These are phyloP conservation scores for Cenchrus purpureus DNA, from an alignment of 176 grass and related monocot genomes.

Conservation along the genomic window DNA sequence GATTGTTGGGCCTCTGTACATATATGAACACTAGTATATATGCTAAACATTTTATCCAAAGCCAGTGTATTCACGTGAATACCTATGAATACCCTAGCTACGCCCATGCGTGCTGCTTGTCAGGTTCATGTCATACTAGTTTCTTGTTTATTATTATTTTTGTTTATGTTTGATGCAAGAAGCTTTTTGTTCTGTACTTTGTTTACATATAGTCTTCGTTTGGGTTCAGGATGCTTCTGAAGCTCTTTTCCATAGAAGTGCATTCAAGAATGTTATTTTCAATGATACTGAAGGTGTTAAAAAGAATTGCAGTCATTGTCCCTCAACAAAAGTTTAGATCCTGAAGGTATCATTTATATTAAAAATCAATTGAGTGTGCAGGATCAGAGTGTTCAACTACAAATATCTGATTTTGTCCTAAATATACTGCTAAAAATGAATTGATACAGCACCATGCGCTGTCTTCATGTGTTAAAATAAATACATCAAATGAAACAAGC, in stretches of 20 bases:
- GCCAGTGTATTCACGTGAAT: too few species aligned
- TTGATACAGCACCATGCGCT: neutral
- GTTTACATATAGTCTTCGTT: constrained; percentile 6
- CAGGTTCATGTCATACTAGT: neutral
- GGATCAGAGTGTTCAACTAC: neutral
- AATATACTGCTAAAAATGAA: constrained; percentile 17
- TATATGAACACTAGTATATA: too few species aligned
- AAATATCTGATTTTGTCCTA: neutral
- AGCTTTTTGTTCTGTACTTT: neutral
- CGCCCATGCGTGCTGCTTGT: neutral
- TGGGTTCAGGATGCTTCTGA: constrained; percentile 85
- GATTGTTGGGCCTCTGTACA: too few species aligned
- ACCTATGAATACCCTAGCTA: too few species aligned
- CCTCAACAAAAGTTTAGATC: constrained; percentile 62
- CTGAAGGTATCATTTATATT: constrained; percentile 45
- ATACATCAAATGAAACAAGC: constrained; percentile 8
- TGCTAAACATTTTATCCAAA: too few species aligned
- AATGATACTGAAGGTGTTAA: constrained; percentile 51
- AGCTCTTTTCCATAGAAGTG: constrained; percentile 82
- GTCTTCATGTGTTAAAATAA: constrained; percentile 19
- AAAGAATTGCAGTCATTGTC: constrained; percentile 39
- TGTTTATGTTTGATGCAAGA: neutral
- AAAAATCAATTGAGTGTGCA: neutral
- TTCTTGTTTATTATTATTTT: neutral
- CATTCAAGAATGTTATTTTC: constrained; percentile 91